A percentile compares a stretch with the other conserved stretches of the same genome.
Conservation (phyloP, 2,329 filamentous ascomycete genomes). For the Talaromyces sp. region DNA sequence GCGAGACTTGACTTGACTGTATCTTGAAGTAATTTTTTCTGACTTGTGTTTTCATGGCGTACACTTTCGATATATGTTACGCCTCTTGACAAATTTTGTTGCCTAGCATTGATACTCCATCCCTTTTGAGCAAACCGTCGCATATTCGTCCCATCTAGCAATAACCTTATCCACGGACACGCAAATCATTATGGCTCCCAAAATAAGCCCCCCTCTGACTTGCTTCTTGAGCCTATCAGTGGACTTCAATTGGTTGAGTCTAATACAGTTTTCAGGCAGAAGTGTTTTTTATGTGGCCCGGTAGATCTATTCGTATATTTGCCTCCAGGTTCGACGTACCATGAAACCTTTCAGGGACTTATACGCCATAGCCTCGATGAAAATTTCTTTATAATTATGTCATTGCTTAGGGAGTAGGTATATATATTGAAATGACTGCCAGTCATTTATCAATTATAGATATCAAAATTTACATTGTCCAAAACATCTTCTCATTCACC, state of each 20-base stretch:
- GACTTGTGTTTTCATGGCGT: neutral
- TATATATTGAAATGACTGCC: neutral
- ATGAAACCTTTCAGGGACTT: neutral
- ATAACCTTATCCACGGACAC: neutral
- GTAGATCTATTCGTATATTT: neutral
- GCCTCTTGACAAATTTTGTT: neutral
- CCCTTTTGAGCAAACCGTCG: neutral
- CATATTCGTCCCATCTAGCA: neutral
- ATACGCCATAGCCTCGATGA: neutral
- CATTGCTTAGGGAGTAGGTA: neutral
- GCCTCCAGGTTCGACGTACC: neutral
- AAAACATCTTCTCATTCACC: conserved; percentile 18
- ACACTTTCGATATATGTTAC: neutral
- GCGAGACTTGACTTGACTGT: neutral
- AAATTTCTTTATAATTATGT: neutral
- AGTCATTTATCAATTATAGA: neutral
- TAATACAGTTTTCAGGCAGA: neutral
- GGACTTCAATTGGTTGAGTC: neutral
- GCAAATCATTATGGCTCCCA: neutral
- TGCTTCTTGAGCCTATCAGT: neutral
- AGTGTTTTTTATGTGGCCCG: neutral
- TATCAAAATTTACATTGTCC: too few species aligned
- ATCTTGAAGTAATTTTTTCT: neutral
- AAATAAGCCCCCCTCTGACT: neutral
- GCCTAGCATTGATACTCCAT: neutral